Base-by-base conservation (phyloP, 305 asterid species). In the Solanum hybrid region DNA sequence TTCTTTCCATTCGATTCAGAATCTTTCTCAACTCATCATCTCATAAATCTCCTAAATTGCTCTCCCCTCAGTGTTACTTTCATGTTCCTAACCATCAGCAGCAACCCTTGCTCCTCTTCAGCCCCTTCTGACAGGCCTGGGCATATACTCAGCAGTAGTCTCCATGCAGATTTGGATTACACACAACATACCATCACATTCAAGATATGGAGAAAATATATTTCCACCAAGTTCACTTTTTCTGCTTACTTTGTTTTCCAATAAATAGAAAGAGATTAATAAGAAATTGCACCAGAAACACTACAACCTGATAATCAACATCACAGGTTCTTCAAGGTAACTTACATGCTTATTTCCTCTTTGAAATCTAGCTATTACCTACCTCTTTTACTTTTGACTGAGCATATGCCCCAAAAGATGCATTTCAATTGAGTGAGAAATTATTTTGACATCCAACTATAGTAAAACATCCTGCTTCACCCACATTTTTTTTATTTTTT, bases 241-340 rank as follows among this genome's bases (percentile, higher is more conserved):
- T 42, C 39, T 14, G 87, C 37, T 8, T 28, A 28, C 10, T 42
- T 79, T 28, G 39, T 51, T 29, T 83, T 83, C 74, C 74, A 46
- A 83, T 29, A 83, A 42, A 83, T 20, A 83, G 29, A 83, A 46
- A 83, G 74, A 42, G 71, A 42, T 18, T 83, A 46, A 46, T 83
- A 29, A 83, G 74, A 83, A 83, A 83, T 14, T 83, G 87, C 87
- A 83, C 74, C 71, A 46, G 87, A 83, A 83, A 26, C 87, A 83
- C 29, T 46, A 71, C 18, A 83, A 46, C 74, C 87, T 28, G 74
- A 46, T 46, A 46, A 46, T 18, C 40, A 83, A 83, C 14, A 46
- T 46, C 74, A 46, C 28, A 29, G 39, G 39, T 83, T 46, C 74
- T 83, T 46, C 74, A 20, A 34, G 29, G 33, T 14, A 26, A 40